Conservation (phyloP, 2,329 filamentous ascomycete genomes). For the Neopestalotiopsis sp. region DNA sequence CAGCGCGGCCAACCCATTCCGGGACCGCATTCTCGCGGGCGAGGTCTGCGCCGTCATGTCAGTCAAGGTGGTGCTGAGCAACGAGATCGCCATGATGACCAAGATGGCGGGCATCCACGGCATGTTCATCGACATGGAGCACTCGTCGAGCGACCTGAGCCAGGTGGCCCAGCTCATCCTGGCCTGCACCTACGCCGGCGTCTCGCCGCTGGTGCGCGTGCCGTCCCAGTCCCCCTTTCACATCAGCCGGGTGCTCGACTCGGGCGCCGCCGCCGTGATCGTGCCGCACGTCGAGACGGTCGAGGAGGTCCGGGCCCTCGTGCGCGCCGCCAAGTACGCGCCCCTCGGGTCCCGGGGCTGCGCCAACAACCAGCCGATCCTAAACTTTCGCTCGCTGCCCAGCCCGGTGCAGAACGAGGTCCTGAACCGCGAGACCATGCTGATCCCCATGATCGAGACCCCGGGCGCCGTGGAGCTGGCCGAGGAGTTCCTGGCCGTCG, state of each 20-base stretch:
- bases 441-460: constrained; percentile 47
- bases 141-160: constrained; percentile 35
- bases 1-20: neutral
- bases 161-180: constrained; percentile 34
- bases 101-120: constrained; percentile 37
- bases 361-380: constrained; percentile 30
- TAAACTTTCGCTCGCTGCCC: constrained; percentile 22
- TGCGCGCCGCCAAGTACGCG: constrained; percentile 30
- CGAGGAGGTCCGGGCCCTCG: constrained; percentile 29
- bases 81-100: constrained; percentile 36
- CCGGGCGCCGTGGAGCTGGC: constrained; percentile 37
- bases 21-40: neutral
- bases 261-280: constrained; percentile 36
- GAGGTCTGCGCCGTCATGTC: constrained; percentile 11
- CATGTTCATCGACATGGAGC: constrained; percentile 44
- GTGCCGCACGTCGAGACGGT: constrained; percentile 33
- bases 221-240: constrained; percentile 37
- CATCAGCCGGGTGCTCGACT: constrained; percentile 38
- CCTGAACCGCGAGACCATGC: constrained; percentile 39
- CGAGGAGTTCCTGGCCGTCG: constrained; percentile 28
- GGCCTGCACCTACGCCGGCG: constrained; percentile 31
- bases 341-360: constrained; percentile 32
- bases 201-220: constrained; percentile 38
- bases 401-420: constrained; percentile 25
- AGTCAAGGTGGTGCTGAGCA: constrained; percentile 21